phyloP scores from a whole-genome alignment of 2,329 filamentous ascomycete species.

The Penicillium sp. region DNA sequence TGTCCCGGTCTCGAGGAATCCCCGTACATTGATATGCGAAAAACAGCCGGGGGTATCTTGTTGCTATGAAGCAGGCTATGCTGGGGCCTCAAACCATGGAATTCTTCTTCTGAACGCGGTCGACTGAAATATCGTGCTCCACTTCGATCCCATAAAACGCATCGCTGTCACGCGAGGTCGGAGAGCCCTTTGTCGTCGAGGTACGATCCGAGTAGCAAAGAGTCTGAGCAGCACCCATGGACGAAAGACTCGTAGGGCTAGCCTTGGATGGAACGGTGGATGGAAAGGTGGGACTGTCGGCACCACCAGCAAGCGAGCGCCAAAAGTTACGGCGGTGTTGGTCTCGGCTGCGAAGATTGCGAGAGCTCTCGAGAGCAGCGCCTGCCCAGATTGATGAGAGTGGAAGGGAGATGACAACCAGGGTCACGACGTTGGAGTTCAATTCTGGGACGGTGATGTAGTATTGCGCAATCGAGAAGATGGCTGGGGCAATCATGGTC shows the following conservation, averaged over 20 bases:
- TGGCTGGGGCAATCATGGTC: constrained; percentile 65
- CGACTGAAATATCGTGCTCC: constrained; percentile 33
- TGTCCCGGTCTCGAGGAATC: not conserved
- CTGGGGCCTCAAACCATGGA: constrained; percentile 10
- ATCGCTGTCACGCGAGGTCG: constrained; percentile 17
- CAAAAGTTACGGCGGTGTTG: constrained; percentile 29
- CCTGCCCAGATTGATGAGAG: constrained; percentile 68
- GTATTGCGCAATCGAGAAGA: constrained; percentile 63
- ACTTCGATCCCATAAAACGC: constrained; percentile 29
- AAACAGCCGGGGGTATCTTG: not conserved
- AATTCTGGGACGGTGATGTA: constrained; percentile 54
- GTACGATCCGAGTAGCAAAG: constrained; percentile 31
- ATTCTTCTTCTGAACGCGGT: constrained; percentile 15
- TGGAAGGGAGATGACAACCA: constrained; percentile 65
- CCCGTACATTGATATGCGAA: not conserved
- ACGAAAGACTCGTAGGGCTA: constrained; percentile 13
- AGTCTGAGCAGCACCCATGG: constrained; percentile 23
- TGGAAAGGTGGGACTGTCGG: constrained; percentile 4
- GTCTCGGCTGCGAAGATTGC: constrained; percentile 4
- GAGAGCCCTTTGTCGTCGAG: constrained; percentile 10
- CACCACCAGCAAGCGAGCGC: constrained; percentile 25
- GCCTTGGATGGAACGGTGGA: constrained; percentile 18
- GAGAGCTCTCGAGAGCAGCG: constrained; percentile 33
- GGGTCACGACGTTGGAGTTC: constrained; percentile 56
- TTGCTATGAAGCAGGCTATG: not conserved